A percentile compares a stretch with the other conserved stretches of the same genome.
phyloP scores from a whole-genome alignment of 2,329 filamentous ascomycete species.

The Dichotomopilus funicola region DNA sequence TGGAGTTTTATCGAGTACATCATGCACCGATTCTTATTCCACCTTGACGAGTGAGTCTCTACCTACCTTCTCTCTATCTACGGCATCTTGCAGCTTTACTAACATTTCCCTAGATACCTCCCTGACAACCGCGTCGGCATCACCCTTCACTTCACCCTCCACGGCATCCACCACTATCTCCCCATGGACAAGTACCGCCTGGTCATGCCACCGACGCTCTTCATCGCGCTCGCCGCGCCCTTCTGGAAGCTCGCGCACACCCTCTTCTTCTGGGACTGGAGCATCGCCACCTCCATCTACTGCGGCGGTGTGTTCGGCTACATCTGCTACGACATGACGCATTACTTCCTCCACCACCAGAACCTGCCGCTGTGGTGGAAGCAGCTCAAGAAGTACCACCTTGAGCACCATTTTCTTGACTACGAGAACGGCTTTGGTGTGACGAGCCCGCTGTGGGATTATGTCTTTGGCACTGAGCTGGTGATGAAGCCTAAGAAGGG shows the following conservation, averaged over 20 bases:
- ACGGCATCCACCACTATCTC: slow-evolving; percentile 95
- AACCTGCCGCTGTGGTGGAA: slow-evolving; percentile 88
- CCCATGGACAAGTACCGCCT: slow-evolving; percentile 98
- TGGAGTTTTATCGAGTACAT: slow-evolving; percentile 91
- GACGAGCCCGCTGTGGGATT: slow-evolving; percentile 93
- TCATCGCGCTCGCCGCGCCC: slow-evolving; percentile 72
- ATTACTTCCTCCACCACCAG: slow-evolving; percentile 97
- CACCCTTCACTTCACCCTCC: slow-evolving; percentile 85
- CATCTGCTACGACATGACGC: slow-evolving; percentile 91
- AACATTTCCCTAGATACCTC: slow-evolving; percentile 54
- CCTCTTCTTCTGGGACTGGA: slow-evolving; percentile 80
- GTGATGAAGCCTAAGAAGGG: slow-evolving; percentile 30
- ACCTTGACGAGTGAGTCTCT: slow-evolving; percentile 73
- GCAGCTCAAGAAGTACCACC: slow-evolving; percentile 92
- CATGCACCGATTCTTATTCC: slow-evolving; percentile 86
- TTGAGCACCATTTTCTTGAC: slow-evolving; percentile 95
- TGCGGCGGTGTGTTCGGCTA: slow-evolving; percentile 94
- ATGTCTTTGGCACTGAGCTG: slow-evolving; percentile 83
- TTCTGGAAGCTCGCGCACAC: slow-evolving; percentile 89
- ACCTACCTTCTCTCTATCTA: background rate
- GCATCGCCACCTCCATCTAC: slow-evolving; percentile 69
- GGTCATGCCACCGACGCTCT: slow-evolving; percentile 92
- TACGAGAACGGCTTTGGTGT: slow-evolving; percentile 97
- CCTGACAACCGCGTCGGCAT: slow-evolving; percentile 86
- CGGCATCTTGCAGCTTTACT: slow-evolving; percentile 26